phyloP scores from a whole-genome alignment of 345 rosid species.

The Camelina neglecta region DNA sequence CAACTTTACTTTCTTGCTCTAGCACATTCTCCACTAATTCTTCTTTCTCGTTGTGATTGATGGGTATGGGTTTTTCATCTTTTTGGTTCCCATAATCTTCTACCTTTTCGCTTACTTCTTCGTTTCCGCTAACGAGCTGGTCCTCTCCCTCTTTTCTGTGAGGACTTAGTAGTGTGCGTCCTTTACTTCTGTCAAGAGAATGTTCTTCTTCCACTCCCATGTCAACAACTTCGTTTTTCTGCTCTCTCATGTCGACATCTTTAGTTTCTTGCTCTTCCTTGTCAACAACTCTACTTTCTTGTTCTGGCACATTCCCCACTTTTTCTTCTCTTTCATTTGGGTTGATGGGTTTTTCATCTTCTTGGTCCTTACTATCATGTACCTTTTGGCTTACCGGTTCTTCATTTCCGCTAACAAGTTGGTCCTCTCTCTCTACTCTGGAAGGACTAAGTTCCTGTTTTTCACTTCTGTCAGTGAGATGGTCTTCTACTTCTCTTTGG shows the following conservation, averaged over 20 bases:
- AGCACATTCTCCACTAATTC: constrained; percentile 11
- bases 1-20: neutral
- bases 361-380: neutral
- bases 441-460: constrained; percentile 7
- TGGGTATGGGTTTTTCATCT: neutral
- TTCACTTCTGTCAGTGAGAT: constrained; percentile 13
- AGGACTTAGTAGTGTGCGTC: neutral
- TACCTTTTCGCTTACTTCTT: neutral
- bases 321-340: constrained; percentile 8
- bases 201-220: neutral
- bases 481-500: constrained; percentile 39
- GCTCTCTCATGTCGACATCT: neutral
- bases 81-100: constrained; percentile 15
- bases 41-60: constrained; percentile 28
- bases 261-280: constrained; percentile 5
- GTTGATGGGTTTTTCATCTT: constrained; percentile 16
- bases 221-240: neutral
- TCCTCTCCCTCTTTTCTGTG: neutral
- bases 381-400: constrained; percentile 15
- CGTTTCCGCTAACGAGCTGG: neutral
- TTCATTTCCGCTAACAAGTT: neutral
- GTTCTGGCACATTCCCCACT: constrained; percentile 9
- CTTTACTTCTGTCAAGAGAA: neutral
- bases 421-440: constrained; percentile 12
- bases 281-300: constrained; percentile 20